A percentile compares a stretch with the other conserved stretches of the same genome.
Conservation (phyloP, 129 eudicot species). For the Daucus carota region DNA sequence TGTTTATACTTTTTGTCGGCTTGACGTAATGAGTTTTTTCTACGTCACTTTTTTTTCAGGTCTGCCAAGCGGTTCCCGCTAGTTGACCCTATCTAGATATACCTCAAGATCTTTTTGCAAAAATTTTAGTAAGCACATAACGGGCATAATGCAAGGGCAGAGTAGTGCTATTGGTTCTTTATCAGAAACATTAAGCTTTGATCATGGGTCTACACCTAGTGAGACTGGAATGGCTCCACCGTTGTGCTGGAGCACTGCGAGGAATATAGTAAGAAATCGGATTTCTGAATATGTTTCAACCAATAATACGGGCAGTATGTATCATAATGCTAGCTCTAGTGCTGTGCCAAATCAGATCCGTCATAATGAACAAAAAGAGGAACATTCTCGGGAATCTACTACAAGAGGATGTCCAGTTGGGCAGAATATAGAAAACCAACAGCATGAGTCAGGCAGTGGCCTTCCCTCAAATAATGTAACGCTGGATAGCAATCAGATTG, state of each 20-base stretch:
- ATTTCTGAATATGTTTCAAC: conserved; percentile 29
- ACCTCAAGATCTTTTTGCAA: neutral
- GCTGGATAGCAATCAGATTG: conserved; percentile 24
- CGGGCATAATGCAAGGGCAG: conserved; percentile 77
- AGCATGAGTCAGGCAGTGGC: conserved; percentile 33
- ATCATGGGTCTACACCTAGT: conserved; percentile 60
- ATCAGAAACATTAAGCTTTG: conserved; percentile 44
- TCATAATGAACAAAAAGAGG: conserved; percentile 26
- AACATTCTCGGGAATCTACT: conserved; percentile 35
- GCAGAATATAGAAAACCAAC: conserved; percentile 28
- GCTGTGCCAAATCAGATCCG: conserved; percentile 17
- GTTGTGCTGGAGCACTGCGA: conserved; percentile 46
- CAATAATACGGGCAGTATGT: conserved; percentile 14
- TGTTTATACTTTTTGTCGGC: neutral
- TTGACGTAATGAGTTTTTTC: neutral
- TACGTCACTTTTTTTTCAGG: neutral
- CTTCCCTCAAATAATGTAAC: conserved; percentile 37
- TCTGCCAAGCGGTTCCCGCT: neutral
- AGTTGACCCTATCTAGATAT: conserved; percentile 1
- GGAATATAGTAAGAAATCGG: conserved; percentile 28
- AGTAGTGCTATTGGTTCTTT: conserved; percentile 60
- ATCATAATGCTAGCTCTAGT: conserved; percentile 44
- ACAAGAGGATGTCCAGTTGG: conserved; percentile 17
- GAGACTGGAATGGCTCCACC: conserved; percentile 43
- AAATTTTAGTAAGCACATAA: conserved; percentile 1